These are phyloP conservation scores for Tolypocladium nubicola DNA, from an alignment of 2,329 filamentous ascomycete species.

Conservation along the genomic window DNA sequence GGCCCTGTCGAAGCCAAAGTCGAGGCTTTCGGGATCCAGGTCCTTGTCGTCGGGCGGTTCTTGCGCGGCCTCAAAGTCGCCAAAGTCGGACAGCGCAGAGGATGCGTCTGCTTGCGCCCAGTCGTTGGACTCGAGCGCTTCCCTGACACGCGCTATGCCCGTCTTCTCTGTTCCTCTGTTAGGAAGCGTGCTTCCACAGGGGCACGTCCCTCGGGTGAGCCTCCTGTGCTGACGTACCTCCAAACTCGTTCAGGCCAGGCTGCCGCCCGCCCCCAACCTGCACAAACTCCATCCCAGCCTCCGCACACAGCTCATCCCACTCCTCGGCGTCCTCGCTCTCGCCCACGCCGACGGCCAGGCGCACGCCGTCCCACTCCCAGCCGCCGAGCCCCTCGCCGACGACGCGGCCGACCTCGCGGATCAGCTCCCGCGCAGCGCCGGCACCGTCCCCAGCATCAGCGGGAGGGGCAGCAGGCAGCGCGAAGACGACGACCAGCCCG, in stretches of 20 bases:
- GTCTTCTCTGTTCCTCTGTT: conserved; percentile 35
- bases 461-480: conserved; percentile 6
- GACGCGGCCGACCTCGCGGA: conserved; percentile 43
- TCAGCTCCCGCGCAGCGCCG: conserved; percentile 25
- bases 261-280: conserved; percentile 32
- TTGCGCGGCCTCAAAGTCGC: conserved; percentile 12
- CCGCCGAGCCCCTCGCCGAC: conserved; percentile 47
- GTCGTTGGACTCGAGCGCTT: conserved; percentile 56
- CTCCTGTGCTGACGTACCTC: conserved; percentile 22
- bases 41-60: conserved; percentile 20
- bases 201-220: too few relatives aligned
- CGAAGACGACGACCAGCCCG: conserved; percentile 38
- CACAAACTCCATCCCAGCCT: conserved; percentile 52
- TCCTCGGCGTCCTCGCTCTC: conserved; percentile 36
- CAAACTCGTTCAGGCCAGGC: conserved; percentile 43
- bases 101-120: conserved; percentile 33
- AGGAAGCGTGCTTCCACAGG: background rate
- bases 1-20: conserved; percentile 39
- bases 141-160: conserved; percentile 46
- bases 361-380: conserved; percentile 54
- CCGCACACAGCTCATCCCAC: conserved; percentile 51
- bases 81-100: conserved; percentile 4
- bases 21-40: conserved; percentile 35
- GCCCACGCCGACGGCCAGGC: conserved; percentile 47
- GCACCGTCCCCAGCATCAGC: conserved; percentile 1